Evolutionary conservation across 139 green algal species (phyloP), one percentile per base, ranked within the genome.

Genomic region (Picochlorum sp.): DNA sequence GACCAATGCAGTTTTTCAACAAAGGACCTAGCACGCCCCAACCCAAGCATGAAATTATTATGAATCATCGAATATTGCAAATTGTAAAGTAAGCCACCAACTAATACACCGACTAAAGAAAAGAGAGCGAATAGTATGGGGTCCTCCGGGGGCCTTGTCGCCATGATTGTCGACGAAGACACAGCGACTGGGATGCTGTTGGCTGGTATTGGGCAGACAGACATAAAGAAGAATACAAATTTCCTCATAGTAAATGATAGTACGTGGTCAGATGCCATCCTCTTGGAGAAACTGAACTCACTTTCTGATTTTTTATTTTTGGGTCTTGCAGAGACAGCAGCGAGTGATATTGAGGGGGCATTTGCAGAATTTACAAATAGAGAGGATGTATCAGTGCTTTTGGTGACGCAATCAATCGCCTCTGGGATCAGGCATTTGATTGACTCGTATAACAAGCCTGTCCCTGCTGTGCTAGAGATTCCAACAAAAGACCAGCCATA

Each of bases 111-210:
- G 4, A 30, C 28, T 5, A 30, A 30, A 30, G 28, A 30, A 8
- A 41, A 41, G 34, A 41, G 34, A 13, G 34, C 8, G 8, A 41
- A 4, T 41, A 28, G 24, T 28, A 41, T 41, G 34, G 11, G 31
- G 18, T 49, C 34, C 34, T 41, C 69, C 31, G 74, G 77, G n/a
- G 68, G 51, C 13, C 56, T 82, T 24, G 34, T 85, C 16, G 79
- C 73, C 31, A 60, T 85, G 15, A 85, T 85, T 49, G 73, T 74
- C 3, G 79, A 85, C 44, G 60, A 97, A 86, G 94, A 99, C 68
- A 98, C 94, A 1, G 89, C 97, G 23, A 99, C 94, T 4, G 94
- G 94, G 20, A 96, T 99, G 63, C 67, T 99, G 44, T 81, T 99
- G 3, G 89, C 94, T 18, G 94, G 94, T 23, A 86, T 97, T 3